phyloP scores from a whole-genome alignment of 495 filamentous ascomycete species.

The Thermothielavioides terrestris region DNA sequence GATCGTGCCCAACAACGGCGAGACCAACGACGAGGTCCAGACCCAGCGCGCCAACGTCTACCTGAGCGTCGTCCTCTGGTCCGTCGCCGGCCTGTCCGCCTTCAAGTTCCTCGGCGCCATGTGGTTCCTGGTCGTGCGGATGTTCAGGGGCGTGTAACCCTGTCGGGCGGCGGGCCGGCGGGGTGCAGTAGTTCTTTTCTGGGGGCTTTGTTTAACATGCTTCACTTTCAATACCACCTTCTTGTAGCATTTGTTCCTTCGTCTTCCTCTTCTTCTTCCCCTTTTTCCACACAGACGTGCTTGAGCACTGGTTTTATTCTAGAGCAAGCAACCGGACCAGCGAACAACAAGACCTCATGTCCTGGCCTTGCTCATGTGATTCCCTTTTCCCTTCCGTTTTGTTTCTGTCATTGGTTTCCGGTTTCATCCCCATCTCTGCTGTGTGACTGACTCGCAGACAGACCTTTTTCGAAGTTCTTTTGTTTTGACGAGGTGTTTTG shows the following conservation, averaged over 20 bases:
- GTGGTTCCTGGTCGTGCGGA: conserved; percentile 91
- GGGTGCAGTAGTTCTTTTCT: not conserved
- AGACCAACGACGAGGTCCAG: conserved; percentile 37
- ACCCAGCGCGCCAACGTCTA: conserved; percentile 60
- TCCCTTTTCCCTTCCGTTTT: too few relatives aligned
- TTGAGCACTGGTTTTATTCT: too few relatives aligned
- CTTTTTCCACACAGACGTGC: too few relatives aligned
- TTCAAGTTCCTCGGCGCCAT: conserved; percentile 87
- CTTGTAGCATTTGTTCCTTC: too few relatives aligned
- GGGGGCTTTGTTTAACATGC: not conserved
- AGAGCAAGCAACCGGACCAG: too few relatives aligned
- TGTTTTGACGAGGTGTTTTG: not conserved
- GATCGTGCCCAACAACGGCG: conserved; percentile 36
- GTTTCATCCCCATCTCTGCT: too few relatives aligned
- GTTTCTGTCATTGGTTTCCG: not conserved
- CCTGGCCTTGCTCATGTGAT: too few relatives aligned
- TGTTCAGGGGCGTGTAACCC: conserved; percentile 61
- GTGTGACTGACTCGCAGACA: not conserved
- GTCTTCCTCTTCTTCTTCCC: too few relatives aligned
- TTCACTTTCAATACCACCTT: too few relatives aligned
- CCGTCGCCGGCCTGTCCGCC: conserved; percentile 73
- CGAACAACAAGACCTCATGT: too few relatives aligned
- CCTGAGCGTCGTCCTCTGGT: conserved; percentile 85
- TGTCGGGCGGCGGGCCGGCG: not conserved
- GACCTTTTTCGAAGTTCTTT: not conserved